Evolutionary conservation across 2,329 filamentous ascomycete species (phyloP).

Genomic region (Tolypocladium sp.): DNA sequence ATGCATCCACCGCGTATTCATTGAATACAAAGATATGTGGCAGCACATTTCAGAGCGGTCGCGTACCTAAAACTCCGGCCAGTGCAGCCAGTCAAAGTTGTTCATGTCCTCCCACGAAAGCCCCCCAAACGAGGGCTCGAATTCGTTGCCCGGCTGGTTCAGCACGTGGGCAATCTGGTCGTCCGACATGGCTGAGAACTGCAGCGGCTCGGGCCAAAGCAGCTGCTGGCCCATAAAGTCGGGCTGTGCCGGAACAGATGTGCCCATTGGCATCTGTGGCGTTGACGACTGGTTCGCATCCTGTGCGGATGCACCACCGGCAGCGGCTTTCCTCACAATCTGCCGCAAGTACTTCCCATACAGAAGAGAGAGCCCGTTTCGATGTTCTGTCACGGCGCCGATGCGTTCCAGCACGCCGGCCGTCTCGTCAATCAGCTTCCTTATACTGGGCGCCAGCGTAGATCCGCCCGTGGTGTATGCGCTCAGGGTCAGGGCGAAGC

Average conservation of each 20-base stretch:
- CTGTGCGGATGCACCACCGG: conserved; percentile 1
- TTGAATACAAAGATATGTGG: not conserved
- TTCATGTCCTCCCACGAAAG: conserved; percentile 51
- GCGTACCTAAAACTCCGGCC: conserved; percentile 28
- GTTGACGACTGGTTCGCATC: not conserved
- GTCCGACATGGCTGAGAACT: conserved; percentile 62
- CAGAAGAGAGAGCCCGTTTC: conserved; percentile 54
- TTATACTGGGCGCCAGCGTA: conserved; percentile 52
- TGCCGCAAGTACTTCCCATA: conserved; percentile 36
- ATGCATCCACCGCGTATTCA: not conserved
- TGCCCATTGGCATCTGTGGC: conserved; percentile 7
- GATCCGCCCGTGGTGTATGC: conserved; percentile 48
- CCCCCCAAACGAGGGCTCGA: conserved; percentile 45
- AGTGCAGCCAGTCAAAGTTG: conserved; percentile 48
- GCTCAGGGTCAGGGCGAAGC: conserved; percentile 57
- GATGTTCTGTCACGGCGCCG: conserved; percentile 54
- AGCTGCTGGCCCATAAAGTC: conserved; percentile 18
- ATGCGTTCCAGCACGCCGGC: conserved; percentile 61
- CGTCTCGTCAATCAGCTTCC: conserved; percentile 57
- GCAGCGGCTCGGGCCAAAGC: conserved; percentile 42
- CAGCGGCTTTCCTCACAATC: conserved; percentile 28
- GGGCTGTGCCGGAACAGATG: conserved; percentile 11
- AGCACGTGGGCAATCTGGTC: conserved; percentile 59
- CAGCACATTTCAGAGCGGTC: not conserved
- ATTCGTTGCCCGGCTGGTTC: conserved; percentile 51